phyloP scores from a whole-genome alignment of 768 basidiomycete genomes.

The Lyophyllum shimeji region DNA sequence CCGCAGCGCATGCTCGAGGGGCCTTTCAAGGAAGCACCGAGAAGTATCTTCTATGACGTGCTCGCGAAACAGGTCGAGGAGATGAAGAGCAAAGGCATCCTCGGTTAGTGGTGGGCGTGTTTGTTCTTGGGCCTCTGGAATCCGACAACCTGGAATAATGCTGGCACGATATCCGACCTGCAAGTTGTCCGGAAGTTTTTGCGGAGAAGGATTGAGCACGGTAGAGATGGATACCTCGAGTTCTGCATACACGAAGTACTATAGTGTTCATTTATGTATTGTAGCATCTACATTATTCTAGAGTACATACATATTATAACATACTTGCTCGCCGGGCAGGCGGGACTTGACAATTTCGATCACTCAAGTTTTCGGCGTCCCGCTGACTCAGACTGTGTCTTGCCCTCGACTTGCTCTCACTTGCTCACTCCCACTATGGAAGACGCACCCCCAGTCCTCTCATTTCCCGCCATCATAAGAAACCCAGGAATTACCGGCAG shows the following conservation, averaged over 20 bases:
- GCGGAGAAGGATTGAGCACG: background rate
- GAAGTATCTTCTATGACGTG: constrained; percentile 20
- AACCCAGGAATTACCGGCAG: constrained; percentile 52
- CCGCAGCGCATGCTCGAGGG: constrained; percentile 14
- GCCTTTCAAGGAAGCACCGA: constrained; percentile 9
- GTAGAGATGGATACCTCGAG: background rate
- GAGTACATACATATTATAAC: background rate
- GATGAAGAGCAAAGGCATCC: constrained; percentile 7
- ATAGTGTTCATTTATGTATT: background rate
- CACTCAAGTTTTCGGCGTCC: background rate
- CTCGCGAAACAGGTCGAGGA: constrained; percentile 19
- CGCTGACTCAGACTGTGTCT: constrained; percentile 1
- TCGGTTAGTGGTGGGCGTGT: background rate
- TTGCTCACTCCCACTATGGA: constrained; percentile 3
- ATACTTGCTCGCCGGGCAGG: background rate
- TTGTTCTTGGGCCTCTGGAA: background rate
- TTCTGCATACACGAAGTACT: background rate
- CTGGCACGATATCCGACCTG: background rate
- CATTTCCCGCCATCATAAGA: constrained; percentile 71
- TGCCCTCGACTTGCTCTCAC: background rate
- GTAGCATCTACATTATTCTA: background rate
- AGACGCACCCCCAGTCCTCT: constrained; percentile 48
- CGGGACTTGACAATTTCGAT: background rate
- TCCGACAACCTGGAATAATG: background rate
- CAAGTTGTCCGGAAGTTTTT: background rate